Evolutionary conservation across 208 protist genomes (phyloP), one percentile per base, ranked within the genome.

Genomic region (Trypanosoma melophagium): DNA sequence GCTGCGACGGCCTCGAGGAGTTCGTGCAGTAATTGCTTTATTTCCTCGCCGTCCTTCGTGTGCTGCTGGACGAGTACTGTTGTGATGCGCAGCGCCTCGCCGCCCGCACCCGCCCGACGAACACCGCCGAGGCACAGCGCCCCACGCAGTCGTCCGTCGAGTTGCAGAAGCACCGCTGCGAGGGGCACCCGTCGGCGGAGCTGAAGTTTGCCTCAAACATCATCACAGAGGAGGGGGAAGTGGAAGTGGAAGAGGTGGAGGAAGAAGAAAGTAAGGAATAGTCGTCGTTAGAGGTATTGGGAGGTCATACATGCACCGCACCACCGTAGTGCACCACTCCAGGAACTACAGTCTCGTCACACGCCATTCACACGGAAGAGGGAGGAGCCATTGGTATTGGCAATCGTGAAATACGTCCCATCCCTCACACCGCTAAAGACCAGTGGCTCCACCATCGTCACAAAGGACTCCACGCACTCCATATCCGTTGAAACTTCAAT

Each of bases 391-490:
- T 28, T 52, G 5, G 35, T 21, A 35, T 31, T 52, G 38, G 58
- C 38, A 25, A 66, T 21, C 38, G 54, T 42, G 17, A 52, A 54
- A 24, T 44, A 66, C 25, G 60, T 55, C 28, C 3, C 1, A 38
- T 17, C 45, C 14, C n/a, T 10, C 16, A 3, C 22, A 0, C 19
- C 40, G 40, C 14, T 52, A 31, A 42, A 28, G 10, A 19, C 52
- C 3, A 60, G 63, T 9, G 51, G 63, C 12, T 31, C 2, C 40
- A 35, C 21, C 24, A 68, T 40, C 5, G 9, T 28, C 8, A 40
- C 28, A 49, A 68, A 68, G 40, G 63, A 60, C n/a, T 53, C 42
- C 25, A 68, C 21, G 21, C 63, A 68, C 40, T 45, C 52, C 16
- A 21, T 51, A 21, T 52, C 25, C 1, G 17, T 51, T 31, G 51